Evolutionary conservation across 441 rosid genomes (phyloP).

Genomic region (Theobroma grandiflorum): DNA sequence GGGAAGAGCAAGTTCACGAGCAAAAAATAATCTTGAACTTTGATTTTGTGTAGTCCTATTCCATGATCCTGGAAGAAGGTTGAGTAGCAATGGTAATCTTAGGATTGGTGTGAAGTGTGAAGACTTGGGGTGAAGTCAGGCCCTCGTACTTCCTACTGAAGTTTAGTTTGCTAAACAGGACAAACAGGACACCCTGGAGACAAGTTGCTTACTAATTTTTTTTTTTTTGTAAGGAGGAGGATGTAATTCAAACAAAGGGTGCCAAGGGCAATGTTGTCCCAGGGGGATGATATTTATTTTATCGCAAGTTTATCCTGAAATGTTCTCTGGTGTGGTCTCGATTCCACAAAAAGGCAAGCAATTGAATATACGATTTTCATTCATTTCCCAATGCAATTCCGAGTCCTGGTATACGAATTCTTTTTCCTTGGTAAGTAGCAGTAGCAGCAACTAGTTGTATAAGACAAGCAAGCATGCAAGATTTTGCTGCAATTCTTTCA

Average conservation of each 20-base stretch:
- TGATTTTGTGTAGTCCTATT: too few species aligned
- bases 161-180: background rate
- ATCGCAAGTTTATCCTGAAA: conserved; percentile 1
- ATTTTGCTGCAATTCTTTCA: background rate
- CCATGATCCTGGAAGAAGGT: too few species aligned
- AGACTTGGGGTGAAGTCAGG: background rate
- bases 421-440: background rate
- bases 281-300: background rate
- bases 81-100: too few species aligned
- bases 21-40: too few species aligned
- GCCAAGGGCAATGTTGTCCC: conserved; percentile 9
- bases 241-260: background rate
- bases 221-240: too few species aligned
- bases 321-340: background rate
- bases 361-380: conserved; percentile 6
- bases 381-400: background rate
- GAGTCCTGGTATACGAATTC: background rate
- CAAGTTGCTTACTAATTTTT: background rate
- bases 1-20: too few species aligned
- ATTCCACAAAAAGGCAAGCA: conserved; percentile 5
- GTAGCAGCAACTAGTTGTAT: background rate
- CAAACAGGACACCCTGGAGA: background rate
- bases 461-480: background rate
- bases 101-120: background rate
- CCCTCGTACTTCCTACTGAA: background rate